phyloP scores from a whole-genome alignment of 345 rosid species.

The Erucastrum elatum region DNA sequence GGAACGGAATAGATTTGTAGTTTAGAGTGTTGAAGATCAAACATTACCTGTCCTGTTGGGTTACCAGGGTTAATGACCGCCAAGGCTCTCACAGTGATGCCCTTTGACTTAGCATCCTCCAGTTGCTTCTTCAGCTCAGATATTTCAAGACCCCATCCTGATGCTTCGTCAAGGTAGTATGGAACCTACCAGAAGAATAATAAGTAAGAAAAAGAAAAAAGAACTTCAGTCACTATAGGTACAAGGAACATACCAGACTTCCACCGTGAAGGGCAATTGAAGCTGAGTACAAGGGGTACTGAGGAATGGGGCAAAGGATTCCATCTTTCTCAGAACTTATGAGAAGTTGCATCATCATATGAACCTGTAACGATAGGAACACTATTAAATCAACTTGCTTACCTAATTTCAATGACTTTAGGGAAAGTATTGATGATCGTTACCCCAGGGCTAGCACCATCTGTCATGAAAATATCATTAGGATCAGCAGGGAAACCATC shows the following conservation, averaged over 20 bases:
- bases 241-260: slow-evolving; percentile 53
- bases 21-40: slow-evolving; percentile 6
- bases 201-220: neutral
- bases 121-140: slow-evolving; percentile 86
- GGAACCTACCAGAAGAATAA: slow-evolving; percentile 60
- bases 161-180: slow-evolving; percentile 89
- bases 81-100: slow-evolving; percentile 80
- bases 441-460: slow-evolving; percentile 98
- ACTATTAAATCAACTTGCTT: neutral
- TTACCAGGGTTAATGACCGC: slow-evolving; percentile 95
- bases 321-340: slow-evolving; percentile 85
- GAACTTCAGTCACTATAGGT: neutral
- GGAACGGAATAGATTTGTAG: neutral
- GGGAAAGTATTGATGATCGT: neutral
- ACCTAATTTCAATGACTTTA: neutral
- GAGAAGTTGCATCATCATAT: slow-evolving; percentile 93
- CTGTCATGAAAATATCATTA: slow-evolving; percentile 90
- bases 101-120: slow-evolving; percentile 74
- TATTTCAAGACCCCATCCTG: slow-evolving; percentile 92
- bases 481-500: slow-evolving; percentile 92
- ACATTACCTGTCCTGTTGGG: slow-evolving; percentile 84
- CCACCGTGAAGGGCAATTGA: slow-evolving; percentile 98
- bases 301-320: slow-evolving; percentile 96
- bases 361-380: slow-evolving; percentile 58
- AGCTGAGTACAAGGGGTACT: slow-evolving; percentile 96